Base-by-base conservation (phyloP, 176 grass and related monocot genomes). In the Bothriochloa decipiens region DNA sequence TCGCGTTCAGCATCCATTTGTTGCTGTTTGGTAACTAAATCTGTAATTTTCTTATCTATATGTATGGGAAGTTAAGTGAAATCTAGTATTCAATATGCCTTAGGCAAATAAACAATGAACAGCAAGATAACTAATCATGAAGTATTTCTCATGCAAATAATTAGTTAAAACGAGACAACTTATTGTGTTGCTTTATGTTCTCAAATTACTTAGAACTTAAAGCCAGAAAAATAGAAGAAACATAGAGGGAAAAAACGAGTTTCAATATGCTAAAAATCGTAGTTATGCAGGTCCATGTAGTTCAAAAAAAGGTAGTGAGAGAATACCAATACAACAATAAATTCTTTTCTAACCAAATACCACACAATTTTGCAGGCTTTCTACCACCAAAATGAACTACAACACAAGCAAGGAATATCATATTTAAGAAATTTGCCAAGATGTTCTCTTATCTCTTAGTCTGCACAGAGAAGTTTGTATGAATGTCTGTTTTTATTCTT, bases 41-140 rank as follows among this genome's bases (percentile, higher is more conserved):
- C 88, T 18, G 91, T 98, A 81, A 98, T 93, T 90, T 94, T 83
- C 77, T 90, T 87, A 46, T 98, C 96, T 92, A 98, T 98, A 88
- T 95, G 96, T 98, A 80, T 82, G 96, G 61, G 40, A 86, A 98
- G 91, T 98, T 89, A 98, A 98, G 89, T 87, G 36, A 91, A 72
- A 47, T 35, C 33, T 65, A 26, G 14, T 16, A 62, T 66, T 3
- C 15, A 36, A 70, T 47, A 81, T 57, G 61, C 84, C 68, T 76
- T 13, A 42, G 55, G 40, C 50, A 77, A 26, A 80, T 58, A 81
- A 80, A 11, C 45, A 80, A 18, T 89, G 65, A 86, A 83, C 27
- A 75, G 61, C 11, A 29, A 49, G 37, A 75, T 27, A 60, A 75
- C 11, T 49, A 65, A 61, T 11, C 47, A 67, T 27, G 25, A 33